Percentiles rank a stretch among this genome's conserved stretches.
These are phyloP conservation scores for Picochlorum sp. DNA, from an alignment of 139 green algal genomes.

Conservation along the genomic window DNA sequence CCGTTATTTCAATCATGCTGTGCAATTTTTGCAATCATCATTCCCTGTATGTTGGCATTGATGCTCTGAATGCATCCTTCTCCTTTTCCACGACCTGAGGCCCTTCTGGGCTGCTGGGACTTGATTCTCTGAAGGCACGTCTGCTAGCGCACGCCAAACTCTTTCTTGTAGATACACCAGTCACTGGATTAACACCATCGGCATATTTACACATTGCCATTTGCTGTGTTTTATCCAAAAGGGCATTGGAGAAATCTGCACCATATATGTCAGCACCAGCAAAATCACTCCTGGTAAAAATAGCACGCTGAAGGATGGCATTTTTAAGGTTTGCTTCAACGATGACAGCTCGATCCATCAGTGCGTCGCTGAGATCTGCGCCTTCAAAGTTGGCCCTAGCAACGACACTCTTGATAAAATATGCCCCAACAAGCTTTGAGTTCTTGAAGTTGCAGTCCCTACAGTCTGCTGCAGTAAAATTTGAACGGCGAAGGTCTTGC, in stretches of 20 bases:
- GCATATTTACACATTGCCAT: constrained; percentile 77
- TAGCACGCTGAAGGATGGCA: constrained; percentile 58
- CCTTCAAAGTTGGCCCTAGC: constrained; percentile 37
- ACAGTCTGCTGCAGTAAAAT: constrained; percentile 76
- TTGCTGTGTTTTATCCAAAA: constrained; percentile 83
- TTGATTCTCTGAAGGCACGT: constrained; percentile 27
- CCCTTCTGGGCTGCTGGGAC: constrained; percentile 59
- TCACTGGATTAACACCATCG: constrained; percentile 68
- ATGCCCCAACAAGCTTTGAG: constrained; percentile 36
- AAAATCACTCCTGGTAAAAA: constrained; percentile 69
- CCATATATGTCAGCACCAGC: constrained; percentile 43
- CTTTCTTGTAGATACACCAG: constrained; percentile 67
- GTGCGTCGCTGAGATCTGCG: constrained; percentile 76
- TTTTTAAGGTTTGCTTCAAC: constrained; percentile 79
- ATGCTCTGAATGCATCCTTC: constrained; percentile 64
- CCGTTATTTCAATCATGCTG: background rate
- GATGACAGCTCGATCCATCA: constrained; percentile 79
- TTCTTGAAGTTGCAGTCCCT: constrained; percentile 56
- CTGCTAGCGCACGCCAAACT: constrained; percentile 68
- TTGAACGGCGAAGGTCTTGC: constrained; percentile 66
- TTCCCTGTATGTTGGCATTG: constrained; percentile 46
- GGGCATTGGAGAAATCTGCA: constrained; percentile 88
- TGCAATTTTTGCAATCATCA: constrained; percentile 11
- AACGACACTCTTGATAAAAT: constrained; percentile 64
- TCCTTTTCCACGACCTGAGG: constrained; percentile 48